phyloP scores from a whole-genome alignment of 495 filamentous ascomycete species.

The Penicillium bialowiezense region DNA sequence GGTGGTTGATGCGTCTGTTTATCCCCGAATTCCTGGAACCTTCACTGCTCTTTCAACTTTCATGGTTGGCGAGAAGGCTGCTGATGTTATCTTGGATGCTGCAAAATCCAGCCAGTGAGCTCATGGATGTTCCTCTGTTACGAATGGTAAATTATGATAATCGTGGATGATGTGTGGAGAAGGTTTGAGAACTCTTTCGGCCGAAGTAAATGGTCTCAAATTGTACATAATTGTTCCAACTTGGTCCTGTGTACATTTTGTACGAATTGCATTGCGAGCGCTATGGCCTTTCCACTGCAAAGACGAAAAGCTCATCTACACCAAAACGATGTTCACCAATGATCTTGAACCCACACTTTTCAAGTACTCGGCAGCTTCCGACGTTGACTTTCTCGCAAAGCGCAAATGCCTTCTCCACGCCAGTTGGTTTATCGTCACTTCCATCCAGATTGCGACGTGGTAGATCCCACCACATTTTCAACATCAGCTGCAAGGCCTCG shows the following conservation, averaged over 20 bases:
- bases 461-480: constrained; percentile 24
- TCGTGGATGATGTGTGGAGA: too few species aligned
- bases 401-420: constrained; percentile 18
- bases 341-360: constrained; percentile 38
- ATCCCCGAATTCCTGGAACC: constrained; percentile 56
- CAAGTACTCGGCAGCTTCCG: constrained; percentile 29
- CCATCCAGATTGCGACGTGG: constrained; percentile 1
- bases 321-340: constrained; percentile 24
- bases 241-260: too few species aligned
- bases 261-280: too few species aligned
- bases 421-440: not conserved
- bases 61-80: constrained; percentile 63
- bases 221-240: too few species aligned
- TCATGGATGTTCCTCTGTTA: too few species aligned
- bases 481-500: constrained; percentile 26
- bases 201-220: too few species aligned
- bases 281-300: constrained; percentile 32
- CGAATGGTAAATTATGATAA: too few species aligned
- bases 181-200: too few species aligned
- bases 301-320: constrained; percentile 41
- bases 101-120: not conserved
- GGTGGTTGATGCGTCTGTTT: constrained; percentile 62
- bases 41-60: constrained; percentile 58
- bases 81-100: constrained; percentile 31
- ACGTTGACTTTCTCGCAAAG: constrained; percentile 26